Evolutionary conservation across 129 eudicot species (phyloP), one percentile per base, ranked within the genome.

Genomic region (Artemisia argyi): DNA sequence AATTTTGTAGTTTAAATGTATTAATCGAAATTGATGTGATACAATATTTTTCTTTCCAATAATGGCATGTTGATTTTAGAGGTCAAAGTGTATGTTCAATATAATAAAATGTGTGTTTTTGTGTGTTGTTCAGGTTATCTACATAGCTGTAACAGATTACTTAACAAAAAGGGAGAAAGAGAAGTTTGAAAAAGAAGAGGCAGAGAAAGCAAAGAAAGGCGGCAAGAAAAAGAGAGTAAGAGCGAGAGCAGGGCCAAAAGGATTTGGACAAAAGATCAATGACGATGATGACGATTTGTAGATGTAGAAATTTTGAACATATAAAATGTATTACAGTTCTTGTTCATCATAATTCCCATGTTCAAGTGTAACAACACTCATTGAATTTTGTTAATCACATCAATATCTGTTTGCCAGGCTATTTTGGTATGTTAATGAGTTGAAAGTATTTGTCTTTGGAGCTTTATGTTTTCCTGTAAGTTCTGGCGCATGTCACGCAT

Each of bases 91-190:
- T 26, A 12, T 1, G 22, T 9, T 26, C 32, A 0, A 7, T 26
- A 16, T 24, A 35, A 39, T 69, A 61, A 62, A 5, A 35, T 28
- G 16, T 62, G 83, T 53, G 67, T 55, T 58, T 60, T 61, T 59
- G 59, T 73, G 28, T 52, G 52, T 47, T 15, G 13, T 59, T 35
- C 87, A 90, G 97, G 97, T 90, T 48, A 79, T 87, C 72, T 90
- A 90, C 76, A 82, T 90, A 54, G 97, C 75, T n/a, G 95, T 90
- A 69, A 81, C 97, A 19, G 95, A 90, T 76, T 90, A 79, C 85
- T 72, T 90, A 79, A 84, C 74, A 77, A 90, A 90, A 39, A 87
- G 91, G 81, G 97, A 90, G 75, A 75, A 65, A 55, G 97, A 90
- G 1, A 90, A 79, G 68, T 81, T 85, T 77, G 89, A 81, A 83